Base-by-base conservation (phyloP, 2,329 filamentous ascomycete species). In the Chrysoporthe cubensis region DNA sequence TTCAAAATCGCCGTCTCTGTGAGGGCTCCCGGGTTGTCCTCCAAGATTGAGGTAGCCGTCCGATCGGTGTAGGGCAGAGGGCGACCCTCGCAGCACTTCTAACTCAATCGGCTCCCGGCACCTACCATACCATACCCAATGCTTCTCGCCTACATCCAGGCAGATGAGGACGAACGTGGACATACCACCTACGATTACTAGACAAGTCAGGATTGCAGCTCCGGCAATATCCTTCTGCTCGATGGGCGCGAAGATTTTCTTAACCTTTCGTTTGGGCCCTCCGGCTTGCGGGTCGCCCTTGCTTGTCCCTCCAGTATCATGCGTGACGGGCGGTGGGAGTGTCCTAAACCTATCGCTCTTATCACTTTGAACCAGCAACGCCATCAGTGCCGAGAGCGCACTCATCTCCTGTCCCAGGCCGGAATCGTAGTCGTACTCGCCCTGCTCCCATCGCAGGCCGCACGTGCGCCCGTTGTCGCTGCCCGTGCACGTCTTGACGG, bases 401-500 rank as follows among this genome's bases (percentile, higher is more conserved):
- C 81, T 85, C 80, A 89, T 87, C 70, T 84, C 80, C 73, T 89
- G 85, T 34, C 87, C 86, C 14, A 87, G 85, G 40, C 86, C 85
- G 44, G 80, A 82, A 3, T 85, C 86, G 67, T 84, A 81, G 71
- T 87, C 85, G 56, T 64, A 75, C 65, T 34, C 82, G 80, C 43
- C 80, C 83, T 9, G 84, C 34, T 3, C 64, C 64, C 64, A 66
- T 6, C 21, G n/a, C 44, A 66, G 43, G 14, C 64, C 64, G 34
- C 64, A 66, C 34, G 43, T 43, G 13, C 64, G 21, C 16, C 64
- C 54, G 5, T 46, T 82, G 1, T 78, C 77, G 2, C 87, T 88
- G 8, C 87, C 88, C 0, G 84, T 87, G 76, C 90, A 93, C 68
- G 87, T 85, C 52, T 81, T 82, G 1, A 87, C 85, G 0, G 89